Percentiles rank a stretch among this genome's conserved stretches.
phyloP scores from a whole-genome alignment of 2,329 filamentous ascomycete species.

The Tolypocladium endophyticum region DNA sequence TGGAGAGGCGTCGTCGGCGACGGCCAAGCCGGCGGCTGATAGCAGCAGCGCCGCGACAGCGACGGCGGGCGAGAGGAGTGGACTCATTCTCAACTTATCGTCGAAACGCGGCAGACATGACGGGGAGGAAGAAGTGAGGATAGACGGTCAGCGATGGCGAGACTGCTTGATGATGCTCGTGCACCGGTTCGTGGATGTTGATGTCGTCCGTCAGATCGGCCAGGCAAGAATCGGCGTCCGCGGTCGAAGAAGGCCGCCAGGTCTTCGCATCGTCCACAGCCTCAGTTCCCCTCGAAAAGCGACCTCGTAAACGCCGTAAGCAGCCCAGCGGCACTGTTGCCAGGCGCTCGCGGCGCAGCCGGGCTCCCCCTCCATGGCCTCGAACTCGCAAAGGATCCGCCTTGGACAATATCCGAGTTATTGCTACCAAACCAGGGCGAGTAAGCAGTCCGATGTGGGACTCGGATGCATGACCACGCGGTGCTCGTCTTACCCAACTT shows the following conservation, averaged over 20 bases:
- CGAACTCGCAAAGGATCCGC: too few species aligned
- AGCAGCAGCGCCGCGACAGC: not conserved
- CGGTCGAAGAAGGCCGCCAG: not conserved
- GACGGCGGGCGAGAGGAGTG: not conserved
- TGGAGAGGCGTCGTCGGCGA: not conserved
- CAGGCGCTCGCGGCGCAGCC: too few species aligned
- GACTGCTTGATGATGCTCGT: not conserved
- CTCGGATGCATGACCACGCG: not conserved
- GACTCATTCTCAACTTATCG: not conserved
- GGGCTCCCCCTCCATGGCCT: too few species aligned
- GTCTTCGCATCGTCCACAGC: not conserved
- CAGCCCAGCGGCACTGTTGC: too few species aligned
- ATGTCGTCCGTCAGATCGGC: too few species aligned
- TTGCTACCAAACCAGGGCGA: not conserved
- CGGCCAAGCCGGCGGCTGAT: not conserved
- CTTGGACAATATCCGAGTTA: not conserved
- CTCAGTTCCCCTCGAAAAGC: not conserved
- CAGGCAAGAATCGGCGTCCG: not conserved
- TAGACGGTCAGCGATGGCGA: not conserved
- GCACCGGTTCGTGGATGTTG: not conserved
- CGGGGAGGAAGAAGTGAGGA: not conserved
- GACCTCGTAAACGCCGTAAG: not conserved
- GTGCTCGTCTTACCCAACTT: not conserved
- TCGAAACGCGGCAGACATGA: not conserved
- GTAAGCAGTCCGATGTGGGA: not conserved